phyloP scores from a whole-genome alignment of 208 protist species.

The Crithidia bombi region DNA sequence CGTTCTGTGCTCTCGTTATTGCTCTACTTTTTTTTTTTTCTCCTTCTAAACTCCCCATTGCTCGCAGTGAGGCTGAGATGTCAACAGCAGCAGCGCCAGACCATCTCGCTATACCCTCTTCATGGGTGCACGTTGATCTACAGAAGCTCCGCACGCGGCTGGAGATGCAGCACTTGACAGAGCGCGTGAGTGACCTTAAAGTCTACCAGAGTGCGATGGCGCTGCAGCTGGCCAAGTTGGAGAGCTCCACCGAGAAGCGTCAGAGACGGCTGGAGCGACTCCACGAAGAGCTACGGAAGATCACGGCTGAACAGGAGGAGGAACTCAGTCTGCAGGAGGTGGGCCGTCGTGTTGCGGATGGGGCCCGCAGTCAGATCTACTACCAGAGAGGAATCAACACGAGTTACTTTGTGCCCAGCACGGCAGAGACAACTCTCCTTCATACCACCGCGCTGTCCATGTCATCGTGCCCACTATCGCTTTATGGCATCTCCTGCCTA shows the following conservation, averaged over 20 bases:
- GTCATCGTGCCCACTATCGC: slow-evolving; percentile 10
- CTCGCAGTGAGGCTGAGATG: not conserved
- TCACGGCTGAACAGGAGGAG: slow-evolving; percentile 23
- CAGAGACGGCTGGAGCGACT: slow-evolving; percentile 26
- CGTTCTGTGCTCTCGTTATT: not conserved
- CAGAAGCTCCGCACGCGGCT: slow-evolving; percentile 41
- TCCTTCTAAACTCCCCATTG: not conserved
- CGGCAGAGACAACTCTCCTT: not conserved
- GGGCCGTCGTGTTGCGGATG: slow-evolving; percentile 22
- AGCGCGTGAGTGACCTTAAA: slow-evolving; percentile 44
- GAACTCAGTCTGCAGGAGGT: slow-evolving; percentile 11
- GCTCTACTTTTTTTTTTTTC: slow-evolving; percentile 10
- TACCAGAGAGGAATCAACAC: slow-evolving; percentile 35
- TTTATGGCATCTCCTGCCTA: slow-evolving; percentile 18
- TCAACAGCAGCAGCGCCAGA: not conserved
- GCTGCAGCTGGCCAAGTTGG: slow-evolving; percentile 13
- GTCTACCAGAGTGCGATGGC: slow-evolving; percentile 13
- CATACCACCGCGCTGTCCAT: not conserved
- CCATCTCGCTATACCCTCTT: slow-evolving; percentile 5
- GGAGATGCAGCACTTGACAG: not conserved
- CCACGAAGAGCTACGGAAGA: slow-evolving; percentile 18
- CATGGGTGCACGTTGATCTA: slow-evolving; percentile 78
- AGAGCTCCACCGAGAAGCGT: slow-evolving; percentile 5
- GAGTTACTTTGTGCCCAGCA: not conserved
- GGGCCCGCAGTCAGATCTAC: slow-evolving; percentile 29